These are phyloP conservation scores for Daucus carota DNA, from an alignment of 129 eudicot genomes.

Conservation along the genomic window DNA sequence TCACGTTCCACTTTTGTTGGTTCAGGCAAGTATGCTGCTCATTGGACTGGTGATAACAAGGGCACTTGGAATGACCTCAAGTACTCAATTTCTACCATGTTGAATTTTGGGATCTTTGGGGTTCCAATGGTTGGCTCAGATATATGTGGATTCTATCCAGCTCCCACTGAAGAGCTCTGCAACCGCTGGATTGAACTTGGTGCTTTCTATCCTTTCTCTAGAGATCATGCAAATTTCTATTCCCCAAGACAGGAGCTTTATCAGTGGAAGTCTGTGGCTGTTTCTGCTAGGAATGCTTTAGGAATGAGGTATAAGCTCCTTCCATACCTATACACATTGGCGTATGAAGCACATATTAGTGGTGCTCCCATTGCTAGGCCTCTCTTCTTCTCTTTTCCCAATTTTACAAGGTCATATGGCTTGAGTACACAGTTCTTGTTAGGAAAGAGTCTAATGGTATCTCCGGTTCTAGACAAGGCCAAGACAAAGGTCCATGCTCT, in stretches of 20 bases:
- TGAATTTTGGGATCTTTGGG: constrained; percentile 91
- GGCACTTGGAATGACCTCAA: constrained; percentile 84
- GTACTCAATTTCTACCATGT: constrained; percentile 78
- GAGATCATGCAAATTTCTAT: constrained; percentile 84
- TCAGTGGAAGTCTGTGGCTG: constrained; percentile 80
- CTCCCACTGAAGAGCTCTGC: constrained; percentile 86
- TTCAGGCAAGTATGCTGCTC: constrained; percentile 87
- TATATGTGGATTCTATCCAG: constrained; percentile 89
- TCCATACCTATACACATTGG: constrained; percentile 73
- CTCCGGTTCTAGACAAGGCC: constrained; percentile 78
- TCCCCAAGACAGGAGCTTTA: constrained; percentile 93
- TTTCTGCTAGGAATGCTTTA: constrained; percentile 71
- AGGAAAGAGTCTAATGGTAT: constrained; percentile 82
- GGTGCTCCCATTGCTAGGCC: constrained; percentile 95
- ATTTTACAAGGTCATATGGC: constrained; percentile 36
- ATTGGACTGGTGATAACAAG: constrained; percentile 97
- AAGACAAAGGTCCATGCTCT: constrained; percentile 56
- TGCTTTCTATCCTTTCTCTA: constrained; percentile 87
- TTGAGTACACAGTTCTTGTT: constrained; percentile 80
- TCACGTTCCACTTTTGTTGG: constrained; percentile 89
- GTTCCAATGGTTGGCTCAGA: constrained; percentile 97
- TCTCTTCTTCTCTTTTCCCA: constrained; percentile 71
- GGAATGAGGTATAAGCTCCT: constrained; percentile 92
- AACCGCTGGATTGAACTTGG: constrained; percentile 97
- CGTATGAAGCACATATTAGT: constrained; percentile 65